These are phyloP conservation scores for Skeletonema costatum DNA, from an alignment of 108 stramenopile genomes.

Conservation along the genomic window DNA sequence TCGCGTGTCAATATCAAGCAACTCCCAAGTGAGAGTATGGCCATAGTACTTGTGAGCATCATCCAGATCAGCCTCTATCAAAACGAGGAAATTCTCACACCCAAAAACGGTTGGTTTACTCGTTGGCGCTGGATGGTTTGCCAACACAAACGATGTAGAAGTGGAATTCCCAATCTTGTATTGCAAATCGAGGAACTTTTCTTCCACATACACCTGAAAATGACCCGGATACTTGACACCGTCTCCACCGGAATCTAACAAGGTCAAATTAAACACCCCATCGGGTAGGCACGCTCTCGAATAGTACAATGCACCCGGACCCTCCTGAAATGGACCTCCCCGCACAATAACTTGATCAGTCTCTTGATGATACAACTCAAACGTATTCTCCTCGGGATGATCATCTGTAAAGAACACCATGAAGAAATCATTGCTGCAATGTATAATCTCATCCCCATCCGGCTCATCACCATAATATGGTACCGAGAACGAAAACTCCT, in stretches of 20 bases:
- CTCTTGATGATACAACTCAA: background rate
- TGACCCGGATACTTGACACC: background rate
- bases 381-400: background rate
- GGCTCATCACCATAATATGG: background rate
- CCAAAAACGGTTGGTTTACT: background rate
- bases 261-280: background rate
- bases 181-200: background rate
- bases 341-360: background rate
- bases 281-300: background rate
- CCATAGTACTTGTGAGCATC: background rate
- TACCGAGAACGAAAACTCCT: background rate
- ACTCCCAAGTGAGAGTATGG: background rate
- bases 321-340: background rate
- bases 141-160: background rate
- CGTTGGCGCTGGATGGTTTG: background rate
- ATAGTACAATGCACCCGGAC: background rate
- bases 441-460: background rate
- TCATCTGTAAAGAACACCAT: background rate
- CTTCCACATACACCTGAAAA: background rate
- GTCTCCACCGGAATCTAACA: background rate
- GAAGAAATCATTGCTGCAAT: constrained; percentile 4
- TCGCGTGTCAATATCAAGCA: background rate
- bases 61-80: background rate
- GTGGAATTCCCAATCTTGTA: background rate
- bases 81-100: background rate